Evolutionary conservation across 2,329 filamentous ascomycete species (phyloP).

Genomic region (Cytospora paraplurivora): DNA sequence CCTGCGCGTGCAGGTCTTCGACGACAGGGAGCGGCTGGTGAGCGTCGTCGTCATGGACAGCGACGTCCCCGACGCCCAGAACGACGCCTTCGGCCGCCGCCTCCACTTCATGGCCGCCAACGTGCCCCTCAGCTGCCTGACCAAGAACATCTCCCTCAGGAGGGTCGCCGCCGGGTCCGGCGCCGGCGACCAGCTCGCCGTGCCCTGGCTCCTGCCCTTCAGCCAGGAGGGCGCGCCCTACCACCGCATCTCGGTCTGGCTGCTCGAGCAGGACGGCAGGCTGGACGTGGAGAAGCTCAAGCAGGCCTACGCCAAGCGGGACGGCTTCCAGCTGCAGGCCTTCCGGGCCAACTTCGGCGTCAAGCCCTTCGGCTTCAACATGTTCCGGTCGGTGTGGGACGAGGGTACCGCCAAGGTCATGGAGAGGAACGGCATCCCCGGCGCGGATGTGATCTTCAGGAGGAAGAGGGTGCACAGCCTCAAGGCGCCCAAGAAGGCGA

Average conservation of each 20-base stretch:
- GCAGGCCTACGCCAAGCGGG: constrained; percentile 54
- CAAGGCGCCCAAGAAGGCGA: constrained; percentile 61
- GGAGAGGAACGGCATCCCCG: constrained; percentile 72
- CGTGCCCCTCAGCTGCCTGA: constrained; percentile 47
- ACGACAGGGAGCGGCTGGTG: constrained; percentile 77
- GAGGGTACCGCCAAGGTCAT: constrained; percentile 86
- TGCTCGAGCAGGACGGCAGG: constrained; percentile 74
- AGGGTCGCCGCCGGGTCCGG: constrained; percentile 41
- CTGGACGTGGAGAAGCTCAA: constrained; percentile 62
- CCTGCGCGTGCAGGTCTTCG: constrained; percentile 83
- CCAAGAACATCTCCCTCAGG: constrained; percentile 28
- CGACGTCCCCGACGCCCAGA: constrained; percentile 80
- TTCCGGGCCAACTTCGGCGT: constrained; percentile 72
- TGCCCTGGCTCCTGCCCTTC: constrained; percentile 83
- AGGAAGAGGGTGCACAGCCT: constrained; percentile 72
- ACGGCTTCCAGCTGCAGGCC: constrained; percentile 74
- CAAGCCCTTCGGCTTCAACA: constrained; percentile 74
- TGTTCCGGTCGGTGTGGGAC: constrained; percentile 92
- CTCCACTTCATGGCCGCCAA: constrained; percentile 85
- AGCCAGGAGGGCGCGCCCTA: constrained; percentile 90
- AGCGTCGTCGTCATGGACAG: constrained; percentile 85
- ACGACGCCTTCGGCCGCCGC: constrained; percentile 75
- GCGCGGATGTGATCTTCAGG: constrained; percentile 82
- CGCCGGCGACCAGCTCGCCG: constrained; percentile 61
- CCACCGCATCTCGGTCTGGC: constrained; percentile 81